Conservation (phyloP, 148 eudicot species). For the Vaccinium macrocarpon region DNA sequence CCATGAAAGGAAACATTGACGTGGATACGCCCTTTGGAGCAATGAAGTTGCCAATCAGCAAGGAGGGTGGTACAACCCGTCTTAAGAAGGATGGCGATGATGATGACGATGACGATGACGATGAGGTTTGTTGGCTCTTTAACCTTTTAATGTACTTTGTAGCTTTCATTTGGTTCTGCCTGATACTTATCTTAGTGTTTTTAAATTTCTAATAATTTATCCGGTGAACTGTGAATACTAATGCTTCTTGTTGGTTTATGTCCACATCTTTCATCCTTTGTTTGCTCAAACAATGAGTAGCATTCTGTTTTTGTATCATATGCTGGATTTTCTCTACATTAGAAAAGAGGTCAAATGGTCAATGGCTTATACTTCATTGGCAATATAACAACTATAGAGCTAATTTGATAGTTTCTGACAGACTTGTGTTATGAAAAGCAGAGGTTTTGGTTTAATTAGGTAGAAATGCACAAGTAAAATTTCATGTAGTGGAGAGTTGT, state of each 20-base stretch:
- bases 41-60: constrained; percentile 83
- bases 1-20: constrained; percentile 79
- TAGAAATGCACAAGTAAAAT: neutral
- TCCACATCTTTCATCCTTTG: neutral
- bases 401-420: neutral
- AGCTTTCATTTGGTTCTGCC: neutral
- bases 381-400: neutral
- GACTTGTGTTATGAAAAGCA: neutral
- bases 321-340: constrained; percentile 1
- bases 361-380: neutral
- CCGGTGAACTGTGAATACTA: neutral
- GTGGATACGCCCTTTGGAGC: constrained; percentile 90
- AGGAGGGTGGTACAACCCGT: constrained; percentile 83
- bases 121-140: constrained; percentile 44
- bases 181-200: neutral
- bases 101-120: constrained; percentile 60
- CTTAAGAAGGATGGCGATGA: constrained; percentile 78
- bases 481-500: neutral
- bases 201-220: neutral
- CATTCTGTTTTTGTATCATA: neutral
- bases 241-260: neutral
- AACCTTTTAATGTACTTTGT: neutral
- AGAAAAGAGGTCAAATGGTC: constrained; percentile 6
- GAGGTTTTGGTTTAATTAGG: neutral
- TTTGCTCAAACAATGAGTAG: neutral